Base-by-base conservation (phyloP, 345 rosid species). In the Syzygium jambos region DNA sequence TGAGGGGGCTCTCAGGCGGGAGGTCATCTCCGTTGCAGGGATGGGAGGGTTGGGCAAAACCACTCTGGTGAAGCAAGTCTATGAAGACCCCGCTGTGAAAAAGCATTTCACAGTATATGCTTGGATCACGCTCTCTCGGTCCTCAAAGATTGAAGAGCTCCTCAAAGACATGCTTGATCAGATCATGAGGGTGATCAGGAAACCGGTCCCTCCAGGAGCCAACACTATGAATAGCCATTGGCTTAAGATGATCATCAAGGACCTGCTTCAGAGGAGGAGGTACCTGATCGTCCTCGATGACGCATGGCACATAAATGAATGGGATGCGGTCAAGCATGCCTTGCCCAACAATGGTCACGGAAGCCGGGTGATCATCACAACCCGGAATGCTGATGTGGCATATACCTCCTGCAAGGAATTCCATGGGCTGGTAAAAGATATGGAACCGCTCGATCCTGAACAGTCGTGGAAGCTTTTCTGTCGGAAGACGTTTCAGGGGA, bases 1-100 rank as follows among this genome's bases (percentile, higher is more conserved):
- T 3, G 84, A 34, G 22, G 91, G 91, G 22, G 34, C 55, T 6
- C 19, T 52, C 2, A 49, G 85, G 15, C 90, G 73, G 17, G 29
- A 82, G 51, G 92, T 88, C 21, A 51, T 92, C 82, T 89, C 93
- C 0, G 17, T 92, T 1, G 88, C 82, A 21, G 94, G 92, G 15
- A 91, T 91, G 93, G 94, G 90, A 46, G 94, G 94, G 1, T 12
- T 90, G 49, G 93, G 94, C 13, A 92, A 92, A 49, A 91, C 93
- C 38, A 91, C 93, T 34, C 54, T 92, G 56, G 93, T 85, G 9
- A 92, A 88, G 84, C 90, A 91, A 86, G 91, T 90, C 3, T 90
- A 89, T 7, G 92, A 91, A 14, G 89, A 87, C 49, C 43, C 55
- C 8, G 53, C 46, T 3, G 89, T 91, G 51, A 87, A 82, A 86